Conservation (phyloP, 495 filamentous ascomycete species). For the Penicillium simplicissimum region DNA sequence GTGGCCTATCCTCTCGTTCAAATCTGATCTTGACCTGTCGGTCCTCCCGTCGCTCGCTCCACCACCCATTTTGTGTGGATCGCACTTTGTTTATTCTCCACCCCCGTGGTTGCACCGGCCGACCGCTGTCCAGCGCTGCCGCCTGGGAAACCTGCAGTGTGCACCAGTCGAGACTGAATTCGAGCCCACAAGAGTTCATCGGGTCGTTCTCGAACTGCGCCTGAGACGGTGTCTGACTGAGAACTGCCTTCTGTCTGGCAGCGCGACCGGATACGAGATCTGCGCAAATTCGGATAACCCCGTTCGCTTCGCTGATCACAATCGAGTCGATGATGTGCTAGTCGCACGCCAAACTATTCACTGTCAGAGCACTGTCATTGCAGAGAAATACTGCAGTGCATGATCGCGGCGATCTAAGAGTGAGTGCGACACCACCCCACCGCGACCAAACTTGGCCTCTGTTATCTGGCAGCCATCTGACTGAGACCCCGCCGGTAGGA, state of each 20-base stretch:
- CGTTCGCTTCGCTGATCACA: not conserved
- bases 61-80: constrained; percentile 13
- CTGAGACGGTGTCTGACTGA: not conserved
- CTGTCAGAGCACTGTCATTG: not conserved
- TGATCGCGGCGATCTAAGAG: constrained; percentile 9
- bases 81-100: constrained; percentile 36
- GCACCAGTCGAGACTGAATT: constrained; percentile 6
- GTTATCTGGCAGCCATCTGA: not conserved
- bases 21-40: not conserved
- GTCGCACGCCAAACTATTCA: not conserved
- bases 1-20: constrained; percentile 10
- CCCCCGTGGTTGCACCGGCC: constrained; percentile 34
- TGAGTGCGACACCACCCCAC: constrained; percentile 5
- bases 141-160: constrained; percentile 8
- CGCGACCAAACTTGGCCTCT: not conserved
- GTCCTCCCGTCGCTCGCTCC: constrained; percentile 4
- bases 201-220: not conserved
- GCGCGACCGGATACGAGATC: not conserved
- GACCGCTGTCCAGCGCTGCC: constrained; percentile 22
- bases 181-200: not conserved
- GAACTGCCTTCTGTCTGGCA: not conserved
- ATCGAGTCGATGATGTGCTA: constrained; percentile 6
- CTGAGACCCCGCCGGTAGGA: constrained; percentile 1
- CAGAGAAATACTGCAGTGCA: not conserved
- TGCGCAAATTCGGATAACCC: not conserved